Percentiles rank a stretch among this genome's conserved stretches.
phyloP scores from a whole-genome alignment of 75 land plant species.

The Picea sitchensis region DNA sequence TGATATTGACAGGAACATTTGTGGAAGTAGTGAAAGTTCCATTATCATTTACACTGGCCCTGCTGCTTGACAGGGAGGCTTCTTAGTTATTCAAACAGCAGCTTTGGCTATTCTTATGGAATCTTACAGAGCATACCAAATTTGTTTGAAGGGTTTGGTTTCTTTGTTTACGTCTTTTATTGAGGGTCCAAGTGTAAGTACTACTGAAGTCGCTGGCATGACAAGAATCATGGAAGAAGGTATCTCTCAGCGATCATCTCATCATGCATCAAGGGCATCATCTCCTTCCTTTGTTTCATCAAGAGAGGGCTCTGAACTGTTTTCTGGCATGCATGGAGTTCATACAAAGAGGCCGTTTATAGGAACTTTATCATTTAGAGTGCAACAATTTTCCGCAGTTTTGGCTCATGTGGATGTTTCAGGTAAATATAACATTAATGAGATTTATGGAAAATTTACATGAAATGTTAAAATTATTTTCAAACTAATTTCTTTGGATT shows the following conservation, averaged over 20 bases:
- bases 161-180: constrained; percentile 1
- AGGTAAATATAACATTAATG: constrained; percentile 16
- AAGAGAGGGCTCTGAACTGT: neutral
- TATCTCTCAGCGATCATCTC: neutral
- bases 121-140: constrained; percentile 21
- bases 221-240: neutral
- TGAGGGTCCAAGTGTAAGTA: neutral
- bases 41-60: constrained; percentile 5
- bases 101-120: constrained; percentile 32
- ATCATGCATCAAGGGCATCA: neutral
- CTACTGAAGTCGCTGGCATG: constrained; percentile 16
- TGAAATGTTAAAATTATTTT: neutral
- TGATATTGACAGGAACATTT: constrained; percentile 8
- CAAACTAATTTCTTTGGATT: neutral
- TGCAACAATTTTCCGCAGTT: constrained; percentile 33
- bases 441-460: neutral
- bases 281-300: constrained; percentile 6
- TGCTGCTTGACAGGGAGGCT: constrained; percentile 56
- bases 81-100: constrained; percentile 46
- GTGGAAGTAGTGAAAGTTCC: neutral
- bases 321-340: neutral
- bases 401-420: constrained; percentile 25
- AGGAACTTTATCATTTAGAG: constrained; percentile 15
- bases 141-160: constrained; percentile 10
- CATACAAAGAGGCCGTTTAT: constrained; percentile 3